Evolutionary conservation across 495 filamentous ascomycete species (phyloP).

Genomic region (Trichoderma virens): DNA sequence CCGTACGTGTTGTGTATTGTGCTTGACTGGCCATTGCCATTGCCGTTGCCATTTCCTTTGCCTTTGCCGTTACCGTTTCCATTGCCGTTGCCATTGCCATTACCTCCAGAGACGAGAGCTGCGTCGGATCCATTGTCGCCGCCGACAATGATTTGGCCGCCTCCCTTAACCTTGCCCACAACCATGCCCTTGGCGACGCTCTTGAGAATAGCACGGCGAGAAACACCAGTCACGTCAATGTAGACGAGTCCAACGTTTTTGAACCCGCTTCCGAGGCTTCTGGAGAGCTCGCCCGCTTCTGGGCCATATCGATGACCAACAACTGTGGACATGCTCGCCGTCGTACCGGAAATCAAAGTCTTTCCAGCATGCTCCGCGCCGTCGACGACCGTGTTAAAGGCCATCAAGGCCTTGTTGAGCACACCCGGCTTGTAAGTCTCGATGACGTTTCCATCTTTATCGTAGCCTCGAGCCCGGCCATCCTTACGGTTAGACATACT

Average conservation of each 20-base stretch:
- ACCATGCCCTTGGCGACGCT: conserved; percentile 98
- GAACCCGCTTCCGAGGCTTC: conserved; percentile 70
- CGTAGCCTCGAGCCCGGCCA: conserved; percentile 41
- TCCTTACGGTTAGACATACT: conserved; percentile 54
- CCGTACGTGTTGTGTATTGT: neutral
- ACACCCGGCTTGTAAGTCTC: conserved; percentile 76
- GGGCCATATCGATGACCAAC: conserved; percentile 77
- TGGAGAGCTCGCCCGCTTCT: conserved; percentile 70
- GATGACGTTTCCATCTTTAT: conserved; percentile 55
- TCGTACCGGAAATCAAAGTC: conserved; percentile 62
- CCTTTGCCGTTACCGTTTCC: neutral
- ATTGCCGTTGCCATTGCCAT: neutral
- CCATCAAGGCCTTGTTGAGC: conserved; percentile 91
- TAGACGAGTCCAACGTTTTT: conserved; percentile 98
- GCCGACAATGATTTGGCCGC: conserved; percentile 78
- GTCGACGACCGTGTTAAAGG: conserved; percentile 90
- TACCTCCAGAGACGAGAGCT: conserved; percentile 4
- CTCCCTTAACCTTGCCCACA: conserved; percentile 78
- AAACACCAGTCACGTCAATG: conserved; percentile 90
- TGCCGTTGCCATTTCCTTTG: neutral
- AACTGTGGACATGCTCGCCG: conserved; percentile 68
- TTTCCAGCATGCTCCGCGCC: conserved; percentile 80
- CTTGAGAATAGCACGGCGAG: conserved; percentile 80
- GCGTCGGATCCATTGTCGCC: conserved; percentile 49
- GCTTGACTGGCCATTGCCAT: neutral